Base-by-base conservation (phyloP, 1,284 basidiomycete species). In the Macrocybe sp. region DNA sequence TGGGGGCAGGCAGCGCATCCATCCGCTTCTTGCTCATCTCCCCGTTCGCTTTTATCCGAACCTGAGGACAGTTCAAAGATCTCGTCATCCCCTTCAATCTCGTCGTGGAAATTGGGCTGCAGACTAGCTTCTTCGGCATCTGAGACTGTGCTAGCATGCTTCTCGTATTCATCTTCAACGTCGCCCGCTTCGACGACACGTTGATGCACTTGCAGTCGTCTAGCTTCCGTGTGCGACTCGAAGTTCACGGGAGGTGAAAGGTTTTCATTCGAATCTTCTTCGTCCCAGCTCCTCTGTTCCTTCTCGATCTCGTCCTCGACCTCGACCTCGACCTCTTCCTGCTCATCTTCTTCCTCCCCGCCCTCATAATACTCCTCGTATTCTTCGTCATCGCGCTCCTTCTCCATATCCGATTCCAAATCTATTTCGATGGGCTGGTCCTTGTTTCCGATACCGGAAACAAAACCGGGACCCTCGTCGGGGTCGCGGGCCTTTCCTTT, bases 401-500 rank as follows among this genome's bases (percentile, higher is more conserved):
- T 47, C 3, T 47, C 44, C 28, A 47, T 54, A n/a, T 52, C 49
- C 5, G 52, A 45, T 12, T 51, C 52, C 44, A 58, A 55, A 9
- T 57, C 56, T 30, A 80, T 67, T 50, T 77, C 72, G 47, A 80
- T 79, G 7, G 77, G 76, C 42, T 74, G 65, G 32, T 64, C 55
- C 40, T 62, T 58, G 22, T 65, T 64, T n/a, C 69, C 69, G 44
- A 56, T 55, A 14, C 61, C 65, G 22, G 22, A 22, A 22, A 3
- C 22, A 34, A 79, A 64, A 3, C 78, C 77, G 41, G 78, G 76
- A 7, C 78, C 78, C 52, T 79, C 77, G 39, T 75, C 63, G 5
- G 77, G 75, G 54, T 83, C 82, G 42, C 81, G 71, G 42, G 70
- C 74, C 57, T 84, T 84, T 31, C 81, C 82, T 59, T 83, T 83